phyloP scores from a whole-genome alignment of 768 basidiomycete species.

The Obba rivulosa region DNA sequence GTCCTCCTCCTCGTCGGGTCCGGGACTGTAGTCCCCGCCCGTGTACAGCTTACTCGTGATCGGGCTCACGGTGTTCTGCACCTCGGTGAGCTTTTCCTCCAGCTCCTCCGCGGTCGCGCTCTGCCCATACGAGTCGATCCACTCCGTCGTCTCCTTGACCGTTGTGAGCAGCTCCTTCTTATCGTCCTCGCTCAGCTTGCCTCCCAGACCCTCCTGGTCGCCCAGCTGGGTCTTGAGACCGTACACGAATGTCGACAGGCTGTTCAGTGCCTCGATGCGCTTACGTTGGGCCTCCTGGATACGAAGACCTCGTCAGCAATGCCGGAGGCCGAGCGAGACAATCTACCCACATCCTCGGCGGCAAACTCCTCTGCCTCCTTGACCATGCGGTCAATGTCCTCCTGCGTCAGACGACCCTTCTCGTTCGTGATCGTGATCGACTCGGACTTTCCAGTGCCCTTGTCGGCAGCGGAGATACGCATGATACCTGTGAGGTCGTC shows the following conservation, averaged over 20 bases:
- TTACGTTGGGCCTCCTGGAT: slow-evolving; percentile 61
- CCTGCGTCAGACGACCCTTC: slow-evolving; percentile 67
- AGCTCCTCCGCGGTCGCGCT: slow-evolving; percentile 80
- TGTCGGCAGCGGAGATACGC: slow-evolving; percentile 86
- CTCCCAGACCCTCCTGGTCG: slow-evolving; percentile 88
- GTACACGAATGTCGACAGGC: slow-evolving; percentile 77
- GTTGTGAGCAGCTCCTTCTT: slow-evolving; percentile 78
- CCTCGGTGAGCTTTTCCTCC: slow-evolving; percentile 82
- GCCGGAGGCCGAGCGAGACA: neutral
- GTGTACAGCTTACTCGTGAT: slow-evolving; percentile 83
- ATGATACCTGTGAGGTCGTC: slow-evolving; percentile 62
- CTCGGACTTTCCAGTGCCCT: slow-evolving; percentile 87
- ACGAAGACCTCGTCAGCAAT: slow-evolving; percentile 17
- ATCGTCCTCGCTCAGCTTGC: slow-evolving; percentile 77
- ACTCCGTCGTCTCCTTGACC: slow-evolving; percentile 88
- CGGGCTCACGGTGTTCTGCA: slow-evolving; percentile 73
- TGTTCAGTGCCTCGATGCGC: slow-evolving; percentile 81
- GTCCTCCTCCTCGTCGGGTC: slow-evolving; percentile 33
- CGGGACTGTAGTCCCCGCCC: slow-evolving; percentile 18
- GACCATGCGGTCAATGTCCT: slow-evolving; percentile 93
- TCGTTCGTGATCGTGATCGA: slow-evolving; percentile 95
- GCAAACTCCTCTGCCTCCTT: slow-evolving; percentile 90
- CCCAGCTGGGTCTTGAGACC: slow-evolving; percentile 84
- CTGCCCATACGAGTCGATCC: slow-evolving; percentile 84
- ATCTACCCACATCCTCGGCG: slow-evolving; percentile 44